Conservation (phyloP, 345 rosid species). For the Capsella bursapastoris region DNA sequence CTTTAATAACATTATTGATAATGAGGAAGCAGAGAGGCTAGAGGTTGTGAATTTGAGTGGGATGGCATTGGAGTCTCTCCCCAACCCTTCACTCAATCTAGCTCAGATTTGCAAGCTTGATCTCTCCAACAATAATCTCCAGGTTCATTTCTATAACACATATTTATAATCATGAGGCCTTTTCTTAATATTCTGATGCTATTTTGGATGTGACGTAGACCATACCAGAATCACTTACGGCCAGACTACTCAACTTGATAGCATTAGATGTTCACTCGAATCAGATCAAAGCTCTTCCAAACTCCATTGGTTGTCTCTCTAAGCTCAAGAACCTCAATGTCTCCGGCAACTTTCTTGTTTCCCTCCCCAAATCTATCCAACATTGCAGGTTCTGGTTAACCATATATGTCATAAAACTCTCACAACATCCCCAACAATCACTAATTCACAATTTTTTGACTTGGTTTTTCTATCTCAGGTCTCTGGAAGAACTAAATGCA, state of each 20-base stretch:
- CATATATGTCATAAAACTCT: conserved; percentile 13
- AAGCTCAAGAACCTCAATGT: conserved; percentile 81
- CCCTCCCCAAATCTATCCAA: conserved; percentile 70
- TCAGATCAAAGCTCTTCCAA: conserved; percentile 73
- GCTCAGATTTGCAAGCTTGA: conserved; percentile 69
- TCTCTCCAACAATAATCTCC: conserved; percentile 85
- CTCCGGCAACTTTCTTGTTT: conserved; percentile 71
- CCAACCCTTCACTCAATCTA: conserved; percentile 67
- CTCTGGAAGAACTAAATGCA: conserved; percentile 77
- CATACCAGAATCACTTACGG: conserved; percentile 84
- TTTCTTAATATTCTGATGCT: neutral
- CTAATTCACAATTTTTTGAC: neutral
- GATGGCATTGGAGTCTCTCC: conserved; percentile 62
- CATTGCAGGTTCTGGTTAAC: conserved; percentile 70
- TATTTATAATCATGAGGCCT: neutral
- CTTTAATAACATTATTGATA: conserved; percentile 11
- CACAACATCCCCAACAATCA: conserved; percentile 9
- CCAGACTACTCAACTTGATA: conserved; percentile 75
- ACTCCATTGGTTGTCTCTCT: conserved; percentile 82
- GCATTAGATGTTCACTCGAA: conserved; percentile 85
- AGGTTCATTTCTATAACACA: conserved; percentile 46
- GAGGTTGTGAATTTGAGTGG: conserved; percentile 76
- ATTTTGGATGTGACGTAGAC: conserved; percentile 48
- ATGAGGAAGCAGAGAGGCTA: conserved; percentile 50
- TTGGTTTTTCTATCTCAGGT: conserved; percentile 46